These are phyloP conservation scores for Kluyveromyces sp. DNA, from an alignment of 1,139 yeast species.

Conservation along the genomic window DNA sequence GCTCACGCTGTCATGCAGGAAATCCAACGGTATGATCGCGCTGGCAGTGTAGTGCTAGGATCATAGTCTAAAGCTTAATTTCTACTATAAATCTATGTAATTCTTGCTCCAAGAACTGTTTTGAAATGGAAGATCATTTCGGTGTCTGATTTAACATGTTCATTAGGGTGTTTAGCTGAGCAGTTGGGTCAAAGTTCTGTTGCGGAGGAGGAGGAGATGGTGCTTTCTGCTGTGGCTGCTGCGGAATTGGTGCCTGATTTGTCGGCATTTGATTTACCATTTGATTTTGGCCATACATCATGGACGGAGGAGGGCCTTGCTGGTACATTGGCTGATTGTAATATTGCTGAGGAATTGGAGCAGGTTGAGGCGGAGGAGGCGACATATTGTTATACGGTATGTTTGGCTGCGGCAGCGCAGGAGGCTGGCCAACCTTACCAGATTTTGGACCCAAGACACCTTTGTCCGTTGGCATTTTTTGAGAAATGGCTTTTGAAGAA, in stretches of 20 bases:
- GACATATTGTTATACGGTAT: conserved; percentile 17
- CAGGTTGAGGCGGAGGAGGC: conserved; percentile 20
- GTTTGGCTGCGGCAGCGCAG: conserved; percentile 14
- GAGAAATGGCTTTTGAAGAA: conserved; percentile 85
- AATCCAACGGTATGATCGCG: not conserved
- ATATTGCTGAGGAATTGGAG: conserved; percentile 9
- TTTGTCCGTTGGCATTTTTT: conserved; percentile 83
- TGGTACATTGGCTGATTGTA: conserved; percentile 15
- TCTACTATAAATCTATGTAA: not conserved
- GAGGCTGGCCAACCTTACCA: conserved; percentile 52
- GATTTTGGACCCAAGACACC: conserved; percentile 81
- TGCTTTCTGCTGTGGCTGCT: conserved; percentile 17
- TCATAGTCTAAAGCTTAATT: no score
- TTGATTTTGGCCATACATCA: conserved; percentile 15
- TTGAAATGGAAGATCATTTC: conserved; percentile 12
- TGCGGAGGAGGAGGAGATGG: conserved; percentile 18
- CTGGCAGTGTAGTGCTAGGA: no score
- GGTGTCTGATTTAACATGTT: conserved; percentile 36
- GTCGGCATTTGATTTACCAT: conserved; percentile 8
- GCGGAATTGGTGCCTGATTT: not conserved
- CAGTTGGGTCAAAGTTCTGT: conserved; percentile 31
- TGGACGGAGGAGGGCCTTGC: conserved; percentile 8
- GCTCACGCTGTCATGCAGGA: not conserved
- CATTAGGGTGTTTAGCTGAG: conserved; percentile 37
- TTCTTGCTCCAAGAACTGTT: not conserved